Conservation (phyloP, 2,329 filamentous ascomycete species). For the Fusarium coicis region DNA sequence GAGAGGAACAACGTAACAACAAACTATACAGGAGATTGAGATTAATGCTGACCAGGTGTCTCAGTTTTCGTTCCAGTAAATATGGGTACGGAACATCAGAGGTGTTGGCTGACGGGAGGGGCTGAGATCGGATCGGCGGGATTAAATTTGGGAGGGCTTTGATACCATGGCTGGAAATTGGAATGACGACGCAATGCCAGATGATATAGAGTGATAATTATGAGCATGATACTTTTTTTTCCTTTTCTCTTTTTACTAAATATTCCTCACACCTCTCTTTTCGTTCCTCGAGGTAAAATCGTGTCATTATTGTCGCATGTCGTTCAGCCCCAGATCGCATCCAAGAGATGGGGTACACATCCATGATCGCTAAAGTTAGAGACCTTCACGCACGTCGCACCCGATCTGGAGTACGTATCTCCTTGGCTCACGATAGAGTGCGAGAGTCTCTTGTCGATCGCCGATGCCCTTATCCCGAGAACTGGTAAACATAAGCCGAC, state of each 20-base stretch:
- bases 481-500: background rate
- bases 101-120: background rate
- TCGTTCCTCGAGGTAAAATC: rapidly evolving
- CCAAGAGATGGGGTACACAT: background rate
- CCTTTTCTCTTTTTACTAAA: background rate
- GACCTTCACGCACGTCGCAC: background rate
- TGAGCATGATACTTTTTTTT: background rate
- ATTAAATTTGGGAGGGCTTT: background rate
- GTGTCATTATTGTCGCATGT: background rate
- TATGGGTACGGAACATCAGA: background rate
- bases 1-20: rapidly evolving
- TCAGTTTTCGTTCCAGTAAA: background rate
- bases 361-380: background rate
- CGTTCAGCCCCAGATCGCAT: background rate
- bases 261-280: background rate
- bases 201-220: background rate
- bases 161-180: background rate
- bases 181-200: background rate
- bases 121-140: background rate
- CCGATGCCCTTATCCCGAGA: background rate
- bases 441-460: background rate
- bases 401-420: background rate
- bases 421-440: background rate
- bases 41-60: background rate
- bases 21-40: constrained; percentile 39